Percentiles rank a stretch among this genome's conserved stretches.
Conservation (phyloP, 73 alveolate species). For the Tetrahymena elliotti region DNA sequence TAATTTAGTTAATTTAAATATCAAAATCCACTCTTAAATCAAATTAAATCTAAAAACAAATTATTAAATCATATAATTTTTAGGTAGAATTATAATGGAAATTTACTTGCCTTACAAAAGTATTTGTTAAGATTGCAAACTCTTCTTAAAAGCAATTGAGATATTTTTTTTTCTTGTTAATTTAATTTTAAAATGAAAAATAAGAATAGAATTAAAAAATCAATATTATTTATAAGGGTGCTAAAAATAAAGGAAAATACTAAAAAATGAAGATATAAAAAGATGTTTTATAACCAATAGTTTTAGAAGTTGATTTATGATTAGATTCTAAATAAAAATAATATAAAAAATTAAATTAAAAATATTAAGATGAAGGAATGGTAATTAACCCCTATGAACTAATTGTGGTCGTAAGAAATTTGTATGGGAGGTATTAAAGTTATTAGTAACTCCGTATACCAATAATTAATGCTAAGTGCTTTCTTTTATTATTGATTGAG, state of each 20-base stretch:
- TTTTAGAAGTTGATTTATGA: background rate
- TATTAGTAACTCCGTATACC: background rate
- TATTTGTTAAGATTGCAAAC: too few relatives aligned
- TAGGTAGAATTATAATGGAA: too few relatives aligned
- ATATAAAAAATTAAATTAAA: background rate
- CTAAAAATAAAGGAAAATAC: background rate
- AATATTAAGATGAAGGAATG: background rate
- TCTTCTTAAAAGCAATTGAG: too few relatives aligned
- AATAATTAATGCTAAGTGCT: background rate
- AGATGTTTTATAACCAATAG: background rate
- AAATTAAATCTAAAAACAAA: too few relatives aligned
- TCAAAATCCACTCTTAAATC: too few relatives aligned
- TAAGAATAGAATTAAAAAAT: too few relatives aligned
- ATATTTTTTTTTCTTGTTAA: too few relatives aligned
- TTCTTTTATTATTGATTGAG: background rate
- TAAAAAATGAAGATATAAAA: background rate
- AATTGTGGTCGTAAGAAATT: background rate
- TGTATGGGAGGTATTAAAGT: background rate
- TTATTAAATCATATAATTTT: too few relatives aligned
- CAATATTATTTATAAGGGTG: too few relatives aligned
- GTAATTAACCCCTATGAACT: background rate
- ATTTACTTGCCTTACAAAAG: too few relatives aligned
- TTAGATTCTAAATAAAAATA: background rate
- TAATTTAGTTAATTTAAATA: too few relatives aligned
- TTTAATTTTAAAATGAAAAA: too few relatives aligned